Evolutionary conservation across 2,329 filamentous ascomycete genomes (phyloP).

Genomic region (Ceratocystis alfenasii): DNA sequence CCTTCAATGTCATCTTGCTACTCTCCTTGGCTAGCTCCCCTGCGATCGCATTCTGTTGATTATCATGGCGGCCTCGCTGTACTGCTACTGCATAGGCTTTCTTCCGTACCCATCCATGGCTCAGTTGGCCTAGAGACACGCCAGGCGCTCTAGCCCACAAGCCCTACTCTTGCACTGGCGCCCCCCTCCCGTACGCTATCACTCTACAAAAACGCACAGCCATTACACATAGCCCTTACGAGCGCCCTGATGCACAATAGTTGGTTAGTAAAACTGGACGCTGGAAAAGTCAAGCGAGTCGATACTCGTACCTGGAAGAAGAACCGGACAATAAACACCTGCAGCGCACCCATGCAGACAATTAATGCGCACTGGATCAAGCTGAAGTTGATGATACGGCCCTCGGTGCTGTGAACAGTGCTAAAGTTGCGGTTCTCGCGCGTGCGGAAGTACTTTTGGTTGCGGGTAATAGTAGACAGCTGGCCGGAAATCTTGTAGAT

Average conservation of each 20-base stretch:
- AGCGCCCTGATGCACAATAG: constrained; percentile 39
- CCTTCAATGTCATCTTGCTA: no score
- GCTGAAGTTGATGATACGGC: constrained; percentile 93
- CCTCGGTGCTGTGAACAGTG: constrained; percentile 91
- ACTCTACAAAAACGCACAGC: background rate
- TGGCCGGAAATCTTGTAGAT: constrained; percentile 90
- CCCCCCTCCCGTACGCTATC: no score
- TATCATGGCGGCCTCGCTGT: no score
- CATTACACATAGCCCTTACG: constrained; percentile 57
- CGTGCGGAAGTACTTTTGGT: constrained; percentile 99
- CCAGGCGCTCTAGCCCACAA: background rate
- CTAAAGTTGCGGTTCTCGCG: constrained; percentile 98
- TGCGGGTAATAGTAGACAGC: constrained; percentile 84
- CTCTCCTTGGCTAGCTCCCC: no score
- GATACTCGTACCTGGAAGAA: constrained; percentile 70
- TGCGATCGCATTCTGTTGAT: no score
- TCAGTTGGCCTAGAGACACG: constrained; percentile 3
- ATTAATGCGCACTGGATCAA: constrained; percentile 86
- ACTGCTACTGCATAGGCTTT: background rate
- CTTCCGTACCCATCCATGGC: background rate
- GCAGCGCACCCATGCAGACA: constrained; percentile 85
- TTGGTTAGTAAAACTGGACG: constrained; percentile 22
- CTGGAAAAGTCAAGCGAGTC: no score
- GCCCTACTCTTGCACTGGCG: no score
- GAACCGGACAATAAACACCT: constrained; percentile 95